phyloP scores from a whole-genome alignment of 2,329 filamentous ascomycete genomes.

The Alternaria conjuncta region DNA sequence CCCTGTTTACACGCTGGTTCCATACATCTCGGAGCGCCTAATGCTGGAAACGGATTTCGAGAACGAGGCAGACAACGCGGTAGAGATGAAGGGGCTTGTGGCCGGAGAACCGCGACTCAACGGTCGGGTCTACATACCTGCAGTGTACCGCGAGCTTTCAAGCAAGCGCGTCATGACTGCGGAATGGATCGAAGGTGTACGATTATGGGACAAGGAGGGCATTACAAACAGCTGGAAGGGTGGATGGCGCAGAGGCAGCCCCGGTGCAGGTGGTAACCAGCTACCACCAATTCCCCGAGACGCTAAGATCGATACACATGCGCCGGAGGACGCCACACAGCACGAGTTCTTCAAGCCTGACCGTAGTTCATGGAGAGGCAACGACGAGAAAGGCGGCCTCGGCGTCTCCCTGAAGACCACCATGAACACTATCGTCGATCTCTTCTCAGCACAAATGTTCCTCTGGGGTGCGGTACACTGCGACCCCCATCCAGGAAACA shows the following conservation, averaged over 20 bases:
- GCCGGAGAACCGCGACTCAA: constrained; percentile 76
- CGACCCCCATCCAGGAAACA: constrained; percentile 96
- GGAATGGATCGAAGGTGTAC: constrained; percentile 96
- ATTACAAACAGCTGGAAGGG: constrained; percentile 81
- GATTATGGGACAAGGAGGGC: constrained; percentile 88
- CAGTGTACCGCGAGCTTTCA: constrained; percentile 81
- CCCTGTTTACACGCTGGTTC: constrained; percentile 88
- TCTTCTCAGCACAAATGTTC: constrained; percentile 98
- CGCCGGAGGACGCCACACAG: constrained; percentile 44
- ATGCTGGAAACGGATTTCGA: constrained; percentile 93
- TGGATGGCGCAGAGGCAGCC: constrained; percentile 75
- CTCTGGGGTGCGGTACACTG: constrained; percentile 95
- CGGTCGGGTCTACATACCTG: constrained; percentile 85
- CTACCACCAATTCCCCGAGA: constrained; percentile 57
- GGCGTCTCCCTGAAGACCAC: constrained; percentile 83
- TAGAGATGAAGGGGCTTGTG: constrained; percentile 80
- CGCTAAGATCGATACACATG: constrained; percentile 38
- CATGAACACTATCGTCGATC: constrained; percentile 95
- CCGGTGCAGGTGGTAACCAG: constrained; percentile 73
- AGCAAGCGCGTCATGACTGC: constrained; percentile 87
- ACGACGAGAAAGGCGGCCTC: constrained; percentile 75
- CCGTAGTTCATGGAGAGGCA: constrained; percentile 78
- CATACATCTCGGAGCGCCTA: constrained; percentile 91
- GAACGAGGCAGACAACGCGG: constrained; percentile 88
- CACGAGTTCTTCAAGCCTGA: constrained; percentile 77